phyloP scores from a whole-genome alignment of 1,284 basidiomycete genomes.

The Chiua sp. region DNA sequence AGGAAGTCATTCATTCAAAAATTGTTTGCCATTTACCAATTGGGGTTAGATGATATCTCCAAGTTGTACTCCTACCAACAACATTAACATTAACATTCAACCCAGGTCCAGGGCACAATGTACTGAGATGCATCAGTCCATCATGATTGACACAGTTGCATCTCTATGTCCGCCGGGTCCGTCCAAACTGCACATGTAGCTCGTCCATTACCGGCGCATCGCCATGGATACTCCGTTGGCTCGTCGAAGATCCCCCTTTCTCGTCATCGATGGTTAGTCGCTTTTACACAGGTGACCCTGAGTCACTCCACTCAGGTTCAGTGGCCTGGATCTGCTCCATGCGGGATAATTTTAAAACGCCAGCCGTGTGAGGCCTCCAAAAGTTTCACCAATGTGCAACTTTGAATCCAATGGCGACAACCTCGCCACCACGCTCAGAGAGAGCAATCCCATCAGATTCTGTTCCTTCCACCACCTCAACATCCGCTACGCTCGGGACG shows the following conservation, averaged over 20 bases:
- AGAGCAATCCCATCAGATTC: background rate
- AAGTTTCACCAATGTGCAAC: background rate
- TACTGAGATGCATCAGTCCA: too few relatives aligned
- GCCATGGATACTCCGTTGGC: background rate
- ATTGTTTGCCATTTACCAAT: slow-evolving; percentile 8
- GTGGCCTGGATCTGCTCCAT: background rate
- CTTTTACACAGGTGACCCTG: background rate
- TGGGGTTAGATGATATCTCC: slow-evolving; percentile 1
- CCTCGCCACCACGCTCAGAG: background rate
- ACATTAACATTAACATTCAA: background rate
- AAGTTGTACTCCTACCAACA: too few relatives aligned
- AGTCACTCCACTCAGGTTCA: too few relatives aligned
- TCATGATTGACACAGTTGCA: too few relatives aligned
- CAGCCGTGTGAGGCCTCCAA: too few relatives aligned
- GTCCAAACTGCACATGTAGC: background rate
- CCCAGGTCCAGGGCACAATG: background rate
- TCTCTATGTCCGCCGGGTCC: background rate
- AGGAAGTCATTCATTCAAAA: slow-evolving; percentile 1
- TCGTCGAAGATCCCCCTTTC: background rate
- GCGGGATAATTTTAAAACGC: background rate
- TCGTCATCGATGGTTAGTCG: background rate
- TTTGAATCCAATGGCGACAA: background rate
- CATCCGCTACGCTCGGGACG: slow-evolving; percentile 7
- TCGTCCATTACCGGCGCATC: background rate
- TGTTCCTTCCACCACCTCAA: slow-evolving; percentile 4